Evolutionary conservation across 345 rosid genomes (phyloP), one percentile per base, ranked within the genome.

Genomic region (Populus euphratica): DNA sequence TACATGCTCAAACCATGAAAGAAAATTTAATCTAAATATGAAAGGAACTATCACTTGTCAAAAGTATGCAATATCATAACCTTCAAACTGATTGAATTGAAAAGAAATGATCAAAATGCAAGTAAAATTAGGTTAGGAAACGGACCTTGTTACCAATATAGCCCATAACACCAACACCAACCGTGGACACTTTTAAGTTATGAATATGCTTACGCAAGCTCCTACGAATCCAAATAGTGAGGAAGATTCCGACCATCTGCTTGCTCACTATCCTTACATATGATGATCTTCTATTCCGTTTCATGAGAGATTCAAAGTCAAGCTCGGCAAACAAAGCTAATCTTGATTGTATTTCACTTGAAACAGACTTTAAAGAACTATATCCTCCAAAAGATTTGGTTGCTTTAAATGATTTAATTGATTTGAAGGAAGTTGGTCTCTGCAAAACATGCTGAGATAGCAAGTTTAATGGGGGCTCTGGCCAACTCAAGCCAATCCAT

Each of bases 151-250:
- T 94, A 76, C 98, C 98, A 68, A 94, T 94, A 87, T 90, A 94
- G 87, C 98, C 98, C 98, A 94, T 94, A 29, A 83, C 87, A 41
- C 98, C 97, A 82, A 94, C 98, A 72, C 98, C 97, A 81, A 94
- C 97, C 73, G 94, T 90, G 16, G 98, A 93, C 23, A 91, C 97
- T 83, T 87, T 89, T 72, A 94, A 72, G 78, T 93, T 91, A 78
- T 88, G 96, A 79, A 93, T 93, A 84, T 90, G 89, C 84, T 87
- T 89, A 49, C 98, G 94, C 81, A 94, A 87, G 86, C 93, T 87
- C 83, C 89, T 90, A 18, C 97, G 90, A 50, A 93, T 97, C 97
- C 98, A 94, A 35, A 94, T 79, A 54, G 97, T 91, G 69, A 93
- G 86, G 85, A 91, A 94, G 79, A 91, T 78, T 73, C 98, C 97